Conservation (phyloP, 768 basidiomycete genomes). For the Lepiota venenata region DNA sequence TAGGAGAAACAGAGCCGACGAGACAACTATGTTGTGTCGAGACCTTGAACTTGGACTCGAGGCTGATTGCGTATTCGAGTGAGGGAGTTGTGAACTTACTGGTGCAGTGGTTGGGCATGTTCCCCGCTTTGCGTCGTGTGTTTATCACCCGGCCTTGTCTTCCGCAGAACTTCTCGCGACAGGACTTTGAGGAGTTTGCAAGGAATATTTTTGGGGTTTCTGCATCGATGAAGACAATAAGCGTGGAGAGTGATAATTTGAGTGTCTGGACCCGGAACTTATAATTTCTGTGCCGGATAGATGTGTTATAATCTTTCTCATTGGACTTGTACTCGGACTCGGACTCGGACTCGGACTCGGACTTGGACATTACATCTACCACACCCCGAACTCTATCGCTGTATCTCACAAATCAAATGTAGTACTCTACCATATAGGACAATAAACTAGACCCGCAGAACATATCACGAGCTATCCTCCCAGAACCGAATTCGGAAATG, state of each 20-base stretch:
- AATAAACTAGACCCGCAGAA: too few species aligned
- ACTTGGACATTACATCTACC: not conserved
- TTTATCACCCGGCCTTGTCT: conserved; percentile 10
- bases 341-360: not conserved
- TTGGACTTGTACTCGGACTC: not conserved
- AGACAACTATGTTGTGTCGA: conserved; percentile 1
- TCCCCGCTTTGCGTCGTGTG: conserved; percentile 5
- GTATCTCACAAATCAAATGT: too few species aligned
- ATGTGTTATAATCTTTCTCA: too few species aligned
- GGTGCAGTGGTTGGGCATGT: conserved; percentile 10
- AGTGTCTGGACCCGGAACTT: conserved; percentile 6
- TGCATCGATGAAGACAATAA: not conserved
- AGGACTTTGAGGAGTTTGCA: conserved; percentile 6
- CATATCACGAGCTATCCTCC: too few species aligned
- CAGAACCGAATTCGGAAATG: too few species aligned
- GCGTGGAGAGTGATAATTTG: conserved; percentile 3
- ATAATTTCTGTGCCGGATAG: not conserved
- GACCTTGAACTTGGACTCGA: conserved; percentile 5
- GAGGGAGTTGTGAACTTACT: conserved; percentile 2
- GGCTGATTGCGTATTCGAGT: not conserved
- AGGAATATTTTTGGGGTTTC: not conserved
- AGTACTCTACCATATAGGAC: too few species aligned
- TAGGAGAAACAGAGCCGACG: conserved; percentile 1
- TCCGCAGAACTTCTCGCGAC: not conserved
- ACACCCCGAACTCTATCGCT: too few species aligned